Percentiles rank a stretch among this genome's conserved stretches.
Conservation (phyloP, 345 rosid genomes). For the Gossypium stocksii region DNA sequence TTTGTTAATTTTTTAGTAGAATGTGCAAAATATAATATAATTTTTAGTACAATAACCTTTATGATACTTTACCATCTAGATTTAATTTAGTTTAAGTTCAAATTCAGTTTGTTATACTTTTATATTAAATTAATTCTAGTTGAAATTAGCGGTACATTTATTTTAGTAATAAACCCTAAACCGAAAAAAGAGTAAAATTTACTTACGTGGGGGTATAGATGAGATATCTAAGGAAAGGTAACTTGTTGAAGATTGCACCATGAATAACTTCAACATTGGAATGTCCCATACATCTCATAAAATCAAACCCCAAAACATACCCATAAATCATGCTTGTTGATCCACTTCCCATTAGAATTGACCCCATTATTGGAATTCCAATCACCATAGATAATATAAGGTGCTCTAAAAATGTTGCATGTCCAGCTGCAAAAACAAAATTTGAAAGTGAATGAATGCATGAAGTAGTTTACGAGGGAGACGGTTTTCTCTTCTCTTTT, state of each 20-base stretch:
- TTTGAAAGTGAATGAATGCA: background rate
- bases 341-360: constrained; percentile 56
- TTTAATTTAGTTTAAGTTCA: too few species aligned
- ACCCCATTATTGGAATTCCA: constrained; percentile 70
- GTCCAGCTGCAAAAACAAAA: constrained; percentile 47
- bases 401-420: constrained; percentile 70
- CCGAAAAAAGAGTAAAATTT: too few species aligned
- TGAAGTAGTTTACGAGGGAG: background rate
- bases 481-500: too few species aligned
- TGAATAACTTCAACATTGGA: constrained; percentile 76
- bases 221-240: constrained; percentile 65
- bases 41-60: too few species aligned
- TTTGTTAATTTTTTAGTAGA: too few species aligned
- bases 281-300: constrained; percentile 75
- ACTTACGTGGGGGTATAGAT: constrained; percentile 89
- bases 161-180: too few species aligned
- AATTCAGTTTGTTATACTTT: too few species aligned
- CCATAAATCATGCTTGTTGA: constrained; percentile 51
- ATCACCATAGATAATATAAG: constrained; percentile 38
- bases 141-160: too few species aligned
- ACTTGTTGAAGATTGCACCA: constrained; percentile 38
- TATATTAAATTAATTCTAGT: too few species aligned
- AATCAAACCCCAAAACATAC: constrained; percentile 65
- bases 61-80: too few species aligned
- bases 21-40: too few species aligned